Conservation (phyloP, 1,284 basidiomycete species). For the Trametes hirsuta region DNA sequence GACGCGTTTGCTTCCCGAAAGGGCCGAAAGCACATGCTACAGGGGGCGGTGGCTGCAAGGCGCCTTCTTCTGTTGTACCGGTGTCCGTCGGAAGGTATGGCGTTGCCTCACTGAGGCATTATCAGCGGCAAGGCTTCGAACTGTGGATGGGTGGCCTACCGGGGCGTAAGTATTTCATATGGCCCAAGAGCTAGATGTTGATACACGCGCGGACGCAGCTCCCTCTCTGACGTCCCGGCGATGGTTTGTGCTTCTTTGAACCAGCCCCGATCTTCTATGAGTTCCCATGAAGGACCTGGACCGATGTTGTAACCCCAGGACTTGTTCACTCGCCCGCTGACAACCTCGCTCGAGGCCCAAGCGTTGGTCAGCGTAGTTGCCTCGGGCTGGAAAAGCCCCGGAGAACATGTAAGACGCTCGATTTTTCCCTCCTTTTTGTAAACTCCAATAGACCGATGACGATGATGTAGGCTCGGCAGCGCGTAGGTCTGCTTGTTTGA, state of each 20-base stretch:
- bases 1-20: constrained; percentile 50
- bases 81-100: constrained; percentile 60
- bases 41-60: constrained; percentile 51
- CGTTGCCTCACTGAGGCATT: constrained; percentile 62
- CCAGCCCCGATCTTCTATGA: constrained; percentile 76
- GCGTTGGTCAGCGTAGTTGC: constrained; percentile 43
- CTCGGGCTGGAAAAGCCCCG: constrained; percentile 48
- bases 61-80: constrained; percentile 49
- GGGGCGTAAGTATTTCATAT: constrained; percentile 47
- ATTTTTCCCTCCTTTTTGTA: constrained; percentile 52
- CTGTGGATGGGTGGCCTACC: constrained; percentile 40
- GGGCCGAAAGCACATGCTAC: constrained; percentile 68
- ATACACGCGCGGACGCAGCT: constrained; percentile 63
- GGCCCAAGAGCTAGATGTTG: constrained; percentile 44
- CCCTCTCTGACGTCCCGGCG: constrained; percentile 45
- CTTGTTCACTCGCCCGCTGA: constrained; percentile 56
- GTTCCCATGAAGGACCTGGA: constrained; percentile 71
- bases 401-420: constrained; percentile 55
- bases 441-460: constrained; percentile 66
- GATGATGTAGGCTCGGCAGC: constrained; percentile 64
- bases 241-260: constrained; percentile 61
- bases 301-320: constrained; percentile 74
- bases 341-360: constrained; percentile 45
- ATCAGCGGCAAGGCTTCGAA: constrained; percentile 1
- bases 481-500: constrained; percentile 52